Conservation (phyloP, 2,329 filamentous ascomycete species). For the Sarocladium brachiariae region DNA sequence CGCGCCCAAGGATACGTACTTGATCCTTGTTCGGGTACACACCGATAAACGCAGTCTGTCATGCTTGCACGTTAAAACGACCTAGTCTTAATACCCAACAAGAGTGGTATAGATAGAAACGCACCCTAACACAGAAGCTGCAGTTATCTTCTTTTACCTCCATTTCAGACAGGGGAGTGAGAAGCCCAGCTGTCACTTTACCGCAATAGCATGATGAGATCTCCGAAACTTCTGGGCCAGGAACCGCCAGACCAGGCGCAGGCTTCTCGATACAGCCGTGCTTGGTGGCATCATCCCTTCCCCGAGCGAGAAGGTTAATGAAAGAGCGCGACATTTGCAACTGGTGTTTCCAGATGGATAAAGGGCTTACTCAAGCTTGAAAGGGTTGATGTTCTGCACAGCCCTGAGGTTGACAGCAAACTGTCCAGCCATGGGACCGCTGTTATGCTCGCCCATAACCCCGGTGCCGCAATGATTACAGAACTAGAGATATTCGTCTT, state of each 20-base stretch:
- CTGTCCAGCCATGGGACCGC: conserved; percentile 16
- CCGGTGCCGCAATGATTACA: conserved; percentile 21
- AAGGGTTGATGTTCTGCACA: conserved; percentile 18
- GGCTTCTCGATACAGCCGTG: neutral
- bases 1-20: conserved; percentile 20
- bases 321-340: neutral
- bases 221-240: conserved; percentile 13
- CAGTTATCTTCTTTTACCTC: conserved; percentile 35
- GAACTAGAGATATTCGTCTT: conserved; percentile 18
- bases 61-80: neutral
- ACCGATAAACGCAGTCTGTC: conserved; percentile 21
- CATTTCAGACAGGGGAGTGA: conserved; percentile 27
- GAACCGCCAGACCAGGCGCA: neutral
- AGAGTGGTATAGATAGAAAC: neutral
- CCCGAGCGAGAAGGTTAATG: neutral
- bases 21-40: conserved; percentile 21
- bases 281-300: neutral
- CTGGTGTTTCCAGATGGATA: neutral
- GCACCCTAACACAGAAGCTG: conserved; percentile 24
- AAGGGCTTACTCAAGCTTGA: conserved; percentile 16
- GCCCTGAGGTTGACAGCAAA: conserved; percentile 19
- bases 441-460: conserved; percentile 18
- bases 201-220: conserved; percentile 22
- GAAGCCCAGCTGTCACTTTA: conserved; percentile 16
- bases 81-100: neutral